Evolutionary conservation across 495 filamentous ascomycete genomes (phyloP), one percentile per base, ranked within the genome.

Genomic region (Penicillium waksmanii): DNA sequence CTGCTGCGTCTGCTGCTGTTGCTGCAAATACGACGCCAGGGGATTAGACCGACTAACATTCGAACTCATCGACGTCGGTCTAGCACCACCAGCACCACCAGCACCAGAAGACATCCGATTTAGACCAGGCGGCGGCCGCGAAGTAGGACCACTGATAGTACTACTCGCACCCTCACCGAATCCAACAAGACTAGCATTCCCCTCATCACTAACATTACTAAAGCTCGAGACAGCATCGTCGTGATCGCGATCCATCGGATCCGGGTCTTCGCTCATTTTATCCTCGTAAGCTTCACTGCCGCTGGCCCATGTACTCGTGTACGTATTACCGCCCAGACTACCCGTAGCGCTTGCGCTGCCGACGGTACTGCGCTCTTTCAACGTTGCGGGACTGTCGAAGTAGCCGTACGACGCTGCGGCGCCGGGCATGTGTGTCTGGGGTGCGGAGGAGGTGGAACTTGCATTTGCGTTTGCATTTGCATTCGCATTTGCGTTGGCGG

Each of bases 141-240:
- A 91, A 18, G 83, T 87, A n/a, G 89, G 89, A 7, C 88, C 90
- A 55, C 83, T 86, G 53, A 90, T 82, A 0, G 89, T 92, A 65
- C 87, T 93, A 55, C 87, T 87, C 12, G 92, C 92, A 8, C 91
- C 92, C 68, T 96, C 93, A 51, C 93, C 93, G 58, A 96, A 96
- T 0, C 85, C 93, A 9, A 96, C 92, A 27, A 96, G 76, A 64
- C 84, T 89, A 0, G 86, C 89, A 56, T 82, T 79, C 5, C 83
- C 85, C 63, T 93, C 90, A 61, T 96, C 92, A 58, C 88, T 92
- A 79, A 93, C 85, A 61, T 87, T 88, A 58, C 90, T 86, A 18
- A 89, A 83, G 63, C 81, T 86, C 48, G 77, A 81, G 25, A 80
- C 81, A 4, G 82, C 85, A 51, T 87, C 85, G 42, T 89, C 84